These are phyloP conservation scores for Hemerocallis citrina DNA, from an alignment of 106 monocot genomes.

Conservation along the genomic window DNA sequence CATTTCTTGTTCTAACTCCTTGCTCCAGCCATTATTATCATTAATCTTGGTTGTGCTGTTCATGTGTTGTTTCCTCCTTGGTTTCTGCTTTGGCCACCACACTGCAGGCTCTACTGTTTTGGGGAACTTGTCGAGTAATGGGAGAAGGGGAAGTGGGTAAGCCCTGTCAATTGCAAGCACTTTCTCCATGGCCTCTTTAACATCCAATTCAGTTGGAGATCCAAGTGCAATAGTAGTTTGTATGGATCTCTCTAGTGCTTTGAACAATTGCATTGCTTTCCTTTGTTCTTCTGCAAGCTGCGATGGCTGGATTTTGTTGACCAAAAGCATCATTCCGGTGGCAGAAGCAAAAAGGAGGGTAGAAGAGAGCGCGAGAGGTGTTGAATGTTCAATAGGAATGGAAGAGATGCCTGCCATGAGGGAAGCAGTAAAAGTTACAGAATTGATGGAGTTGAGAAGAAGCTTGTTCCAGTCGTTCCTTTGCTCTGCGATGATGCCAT, in stretches of 20 bases:
- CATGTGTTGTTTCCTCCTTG: background rate
- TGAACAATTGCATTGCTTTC: constrained; percentile 66
- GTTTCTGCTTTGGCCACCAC: constrained; percentile 59
- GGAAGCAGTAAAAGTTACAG: constrained; percentile 54
- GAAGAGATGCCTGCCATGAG: constrained; percentile 43
- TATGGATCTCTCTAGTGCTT: constrained; percentile 51
- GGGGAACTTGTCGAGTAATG: constrained; percentile 87
- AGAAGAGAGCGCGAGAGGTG: constrained; percentile 33
- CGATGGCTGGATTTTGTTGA: constrained; percentile 84
- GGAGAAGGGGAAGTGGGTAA: constrained; percentile 67
- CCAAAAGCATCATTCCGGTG: constrained; percentile 26
- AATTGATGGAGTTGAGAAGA: constrained; percentile 54
- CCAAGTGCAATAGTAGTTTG: constrained; percentile 11
- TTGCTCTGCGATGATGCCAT: constrained; percentile 64
- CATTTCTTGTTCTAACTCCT: constrained; percentile 46
- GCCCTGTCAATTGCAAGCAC: constrained; percentile 70
- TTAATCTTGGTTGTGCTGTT: too few relatives aligned
- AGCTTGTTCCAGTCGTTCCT: constrained; percentile 76
- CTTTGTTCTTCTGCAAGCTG: constrained; percentile 91
- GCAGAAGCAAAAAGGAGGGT: constrained; percentile 29
- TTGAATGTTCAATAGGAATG: background rate
- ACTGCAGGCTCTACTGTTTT: constrained; percentile 43
- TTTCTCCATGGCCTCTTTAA: constrained; percentile 43
- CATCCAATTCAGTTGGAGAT: constrained; percentile 15
- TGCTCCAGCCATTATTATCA: constrained; percentile 40